Percentiles rank a stretch among this genome's conserved stretches.
Evolutionary conservation across 2,329 filamentous ascomycete genomes (phyloP).

Genomic region (Nemania sp.): DNA sequence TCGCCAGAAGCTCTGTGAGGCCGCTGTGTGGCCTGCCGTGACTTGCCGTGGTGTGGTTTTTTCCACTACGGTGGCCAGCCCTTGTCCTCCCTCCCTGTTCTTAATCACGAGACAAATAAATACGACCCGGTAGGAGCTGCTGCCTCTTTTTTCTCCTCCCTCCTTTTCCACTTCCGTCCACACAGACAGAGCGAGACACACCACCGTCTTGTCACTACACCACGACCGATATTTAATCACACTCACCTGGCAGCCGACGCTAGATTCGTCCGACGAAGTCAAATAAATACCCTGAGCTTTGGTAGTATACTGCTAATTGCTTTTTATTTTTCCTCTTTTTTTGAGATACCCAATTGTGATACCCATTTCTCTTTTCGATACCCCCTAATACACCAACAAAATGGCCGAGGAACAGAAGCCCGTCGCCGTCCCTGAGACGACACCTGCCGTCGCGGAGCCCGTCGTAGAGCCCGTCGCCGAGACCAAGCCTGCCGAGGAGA

Average conservation of each 20-base stretch:
- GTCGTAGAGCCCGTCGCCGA: constrained; percentile 48
- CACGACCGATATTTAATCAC: constrained; percentile 27
- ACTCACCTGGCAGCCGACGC: constrained; percentile 31
- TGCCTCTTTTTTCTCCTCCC: constrained; percentile 47
- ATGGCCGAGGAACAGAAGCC: constrained; percentile 83
- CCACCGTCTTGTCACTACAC: constrained; percentile 32
- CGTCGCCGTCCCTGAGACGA: constrained; percentile 69
- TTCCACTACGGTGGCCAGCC: constrained; percentile 26
- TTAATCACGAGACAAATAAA: constrained; percentile 52
- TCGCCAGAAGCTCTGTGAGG: constrained; percentile 24
- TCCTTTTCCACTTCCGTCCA: constrained; percentile 46
- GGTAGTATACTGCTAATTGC: constrained; percentile 39
- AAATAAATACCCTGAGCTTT: constrained; percentile 32
- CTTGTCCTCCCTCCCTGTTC: constrained; percentile 40
- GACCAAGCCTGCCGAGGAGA: constrained; percentile 53
- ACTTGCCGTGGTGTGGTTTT: constrained; percentile 31
- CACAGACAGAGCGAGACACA: constrained; percentile 35
- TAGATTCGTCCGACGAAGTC: constrained; percentile 35
- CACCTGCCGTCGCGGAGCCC: constrained; percentile 54
- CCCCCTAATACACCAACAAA: constrained; percentile 57
- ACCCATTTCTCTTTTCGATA: constrained; percentile 55
- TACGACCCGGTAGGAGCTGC: constrained; percentile 50
- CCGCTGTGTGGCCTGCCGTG: constrained; percentile 29
- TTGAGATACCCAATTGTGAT: constrained; percentile 65
- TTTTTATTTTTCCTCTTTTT: constrained; percentile 57